A percentile compares a stretch with the other conserved stretches of the same genome.
These are phyloP conservation scores for Blepharisma japonicum DNA, from an alignment of 73 alveolate genomes.

Conservation along the genomic window DNA sequence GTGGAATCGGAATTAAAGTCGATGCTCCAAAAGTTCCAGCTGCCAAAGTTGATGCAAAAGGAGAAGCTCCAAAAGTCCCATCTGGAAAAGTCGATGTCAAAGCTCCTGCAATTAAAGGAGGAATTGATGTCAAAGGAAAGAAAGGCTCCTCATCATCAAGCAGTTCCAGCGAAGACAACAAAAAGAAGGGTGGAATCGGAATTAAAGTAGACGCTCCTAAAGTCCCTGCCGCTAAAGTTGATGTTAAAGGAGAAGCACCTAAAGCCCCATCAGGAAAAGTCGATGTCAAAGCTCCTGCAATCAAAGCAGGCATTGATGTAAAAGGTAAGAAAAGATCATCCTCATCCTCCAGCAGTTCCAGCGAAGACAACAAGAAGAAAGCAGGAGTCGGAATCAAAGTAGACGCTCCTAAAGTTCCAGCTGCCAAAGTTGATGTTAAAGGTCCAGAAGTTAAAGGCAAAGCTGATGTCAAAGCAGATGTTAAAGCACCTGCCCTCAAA, in stretches of 20 bases:
- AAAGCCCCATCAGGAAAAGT: background rate
- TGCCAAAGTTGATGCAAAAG: background rate
- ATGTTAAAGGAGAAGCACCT: background rate
- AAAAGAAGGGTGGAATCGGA: background rate
- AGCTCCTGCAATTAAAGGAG: background rate
- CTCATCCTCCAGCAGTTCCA: background rate
- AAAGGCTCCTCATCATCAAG: background rate
- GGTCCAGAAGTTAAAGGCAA: background rate
- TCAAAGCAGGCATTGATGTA: background rate
- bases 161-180: background rate
- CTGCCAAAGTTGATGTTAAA: slow-evolving; percentile 16
- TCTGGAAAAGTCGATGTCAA: background rate
- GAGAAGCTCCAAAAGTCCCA: background rate
- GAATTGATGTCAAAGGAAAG: background rate
- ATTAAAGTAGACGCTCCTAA: background rate
- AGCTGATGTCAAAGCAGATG: slow-evolving; percentile 2
- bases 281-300: slow-evolving; percentile 11
- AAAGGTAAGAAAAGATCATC: background rate
- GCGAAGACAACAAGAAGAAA: background rate
- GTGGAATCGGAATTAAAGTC: background rate
- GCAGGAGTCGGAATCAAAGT: background rate
- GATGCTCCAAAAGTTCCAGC: background rate
- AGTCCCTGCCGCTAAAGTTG: background rate
- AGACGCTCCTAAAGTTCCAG: background rate
- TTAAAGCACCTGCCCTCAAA: slow-evolving; percentile 10